Evolutionary conservation across 2,329 filamentous ascomycete species (phyloP).

Genomic region (Clonostachys byssicola): DNA sequence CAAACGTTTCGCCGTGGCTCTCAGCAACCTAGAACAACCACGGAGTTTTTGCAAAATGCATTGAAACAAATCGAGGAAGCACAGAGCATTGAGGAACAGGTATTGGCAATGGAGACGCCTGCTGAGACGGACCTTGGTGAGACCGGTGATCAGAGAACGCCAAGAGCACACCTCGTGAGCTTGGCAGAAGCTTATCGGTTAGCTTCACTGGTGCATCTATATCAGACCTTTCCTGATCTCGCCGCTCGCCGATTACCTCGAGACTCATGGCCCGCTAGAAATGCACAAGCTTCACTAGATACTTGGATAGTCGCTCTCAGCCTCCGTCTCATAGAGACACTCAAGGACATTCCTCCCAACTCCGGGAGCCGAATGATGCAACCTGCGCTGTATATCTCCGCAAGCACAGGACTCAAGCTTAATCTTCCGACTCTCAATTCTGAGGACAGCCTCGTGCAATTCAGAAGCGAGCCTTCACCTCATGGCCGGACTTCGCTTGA

Average conservation of each 20-base stretch:
- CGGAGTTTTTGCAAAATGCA: constrained; percentile 12
- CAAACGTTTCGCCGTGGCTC: constrained; percentile 21
- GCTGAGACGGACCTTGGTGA: constrained; percentile 10
- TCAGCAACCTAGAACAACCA: constrained; percentile 12
- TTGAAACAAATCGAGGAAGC: constrained; percentile 24
- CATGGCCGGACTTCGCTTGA: too few species aligned
- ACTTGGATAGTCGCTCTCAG: constrained; percentile 27
- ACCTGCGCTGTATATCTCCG: constrained; percentile 27
- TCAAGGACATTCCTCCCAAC: constrained; percentile 24
- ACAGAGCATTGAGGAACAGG: constrained; percentile 22
- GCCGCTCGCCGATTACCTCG: constrained; percentile 19
- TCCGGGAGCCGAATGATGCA: constrained; percentile 30
- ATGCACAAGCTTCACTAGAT: constrained; percentile 20
- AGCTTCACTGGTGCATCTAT: constrained; percentile 28
- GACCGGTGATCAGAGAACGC: constrained; percentile 18
- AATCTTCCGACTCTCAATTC: not conserved
- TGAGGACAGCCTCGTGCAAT: too few species aligned
- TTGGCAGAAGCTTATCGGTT: constrained; percentile 31
- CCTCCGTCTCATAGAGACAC: constrained; percentile 21
- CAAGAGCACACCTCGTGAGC: constrained; percentile 19
- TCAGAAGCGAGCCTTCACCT: too few species aligned
- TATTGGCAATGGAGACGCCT: constrained; percentile 21
- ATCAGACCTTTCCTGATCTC: constrained; percentile 29
- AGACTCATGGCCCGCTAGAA: constrained; percentile 3
- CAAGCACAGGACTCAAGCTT: constrained; percentile 24